These are phyloP conservation scores for Larix kaempferi DNA, from an alignment of 75 land plant genomes.

Conservation along the genomic window DNA sequence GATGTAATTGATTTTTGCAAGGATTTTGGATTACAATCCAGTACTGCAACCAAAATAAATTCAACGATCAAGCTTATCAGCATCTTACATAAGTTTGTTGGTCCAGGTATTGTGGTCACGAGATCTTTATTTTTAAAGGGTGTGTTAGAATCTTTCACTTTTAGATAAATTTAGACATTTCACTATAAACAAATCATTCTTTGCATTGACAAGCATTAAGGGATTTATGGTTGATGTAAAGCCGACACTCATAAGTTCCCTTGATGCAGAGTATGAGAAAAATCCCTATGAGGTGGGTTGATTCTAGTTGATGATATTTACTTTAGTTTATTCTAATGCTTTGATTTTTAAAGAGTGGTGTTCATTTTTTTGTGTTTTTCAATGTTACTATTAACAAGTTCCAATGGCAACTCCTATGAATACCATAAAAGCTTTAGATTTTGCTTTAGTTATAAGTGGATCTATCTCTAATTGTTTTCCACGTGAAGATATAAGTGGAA, in stretches of 20 bases:
- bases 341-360: not conserved
- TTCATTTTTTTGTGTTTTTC: not conserved
- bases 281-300: conserved; percentile 89
- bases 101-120: conserved; percentile 54
- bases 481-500: conserved; percentile 97
- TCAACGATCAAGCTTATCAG: conserved; percentile 91
- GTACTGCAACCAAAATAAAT: conserved; percentile 88
- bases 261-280: conserved; percentile 94
- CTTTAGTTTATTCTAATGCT: not conserved
- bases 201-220: conserved; percentile 56
- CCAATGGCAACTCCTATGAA: conserved; percentile 72
- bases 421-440: conserved; percentile 57
- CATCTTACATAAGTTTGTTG: conserved; percentile 82
- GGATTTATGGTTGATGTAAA: conserved; percentile 87
- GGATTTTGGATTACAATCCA: conserved; percentile 91
- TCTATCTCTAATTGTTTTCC: conserved; percentile 82
- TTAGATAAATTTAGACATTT: no score
- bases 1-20: conserved; percentile 97
- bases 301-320: not conserved
- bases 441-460: conserved; percentile 25
- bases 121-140: not conserved
- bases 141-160: no score
- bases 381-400: conserved; percentile 38
- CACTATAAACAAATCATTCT: not conserved
- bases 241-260: conserved; percentile 85